These are phyloP conservation scores for Gaultheria prostrata DNA, from an alignment of 148 eudicot genomes.

Conservation along the genomic window DNA sequence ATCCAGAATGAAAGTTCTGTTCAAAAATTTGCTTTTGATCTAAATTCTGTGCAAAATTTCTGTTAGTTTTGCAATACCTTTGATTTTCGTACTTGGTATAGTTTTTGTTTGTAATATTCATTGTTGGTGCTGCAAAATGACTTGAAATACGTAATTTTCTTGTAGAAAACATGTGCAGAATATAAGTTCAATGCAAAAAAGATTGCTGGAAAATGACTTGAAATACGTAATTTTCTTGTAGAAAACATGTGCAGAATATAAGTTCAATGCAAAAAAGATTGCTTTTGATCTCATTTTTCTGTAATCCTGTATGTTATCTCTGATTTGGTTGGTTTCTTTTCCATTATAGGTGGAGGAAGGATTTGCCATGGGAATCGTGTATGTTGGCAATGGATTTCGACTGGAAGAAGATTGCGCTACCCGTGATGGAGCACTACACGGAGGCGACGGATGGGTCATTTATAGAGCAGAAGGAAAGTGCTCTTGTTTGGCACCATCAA, in stretches of 20 bases:
- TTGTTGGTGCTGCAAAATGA: neutral
- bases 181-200: neutral
- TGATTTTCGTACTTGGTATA: no score
- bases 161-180: neutral
- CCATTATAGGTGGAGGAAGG: constrained; percentile 49
- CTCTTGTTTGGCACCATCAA: constrained; percentile 82
- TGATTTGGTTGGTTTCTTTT: neutral
- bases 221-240: neutral
- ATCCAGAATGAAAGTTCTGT: no score
- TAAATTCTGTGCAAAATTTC: no score
- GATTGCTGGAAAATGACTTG: neutral
- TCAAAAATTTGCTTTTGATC: neutral
- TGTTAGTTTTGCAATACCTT: no score
- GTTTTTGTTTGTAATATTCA: no score
- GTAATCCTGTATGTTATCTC: neutral
- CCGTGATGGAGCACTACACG: constrained; percentile 75
- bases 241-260: no score
- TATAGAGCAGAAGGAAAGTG: constrained; percentile 75
- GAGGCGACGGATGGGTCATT: constrained; percentile 80
- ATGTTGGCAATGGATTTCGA: constrained; percentile 39
- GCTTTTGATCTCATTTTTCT: neutral
- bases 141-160: neutral
- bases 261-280: no score
- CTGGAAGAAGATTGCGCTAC: constrained; percentile 61
- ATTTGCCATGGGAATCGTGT: constrained; percentile 54